These are phyloP conservation scores for Vitis hybrid DNA, from an alignment of 177 flowering plant species.

Conservation along the genomic window DNA sequence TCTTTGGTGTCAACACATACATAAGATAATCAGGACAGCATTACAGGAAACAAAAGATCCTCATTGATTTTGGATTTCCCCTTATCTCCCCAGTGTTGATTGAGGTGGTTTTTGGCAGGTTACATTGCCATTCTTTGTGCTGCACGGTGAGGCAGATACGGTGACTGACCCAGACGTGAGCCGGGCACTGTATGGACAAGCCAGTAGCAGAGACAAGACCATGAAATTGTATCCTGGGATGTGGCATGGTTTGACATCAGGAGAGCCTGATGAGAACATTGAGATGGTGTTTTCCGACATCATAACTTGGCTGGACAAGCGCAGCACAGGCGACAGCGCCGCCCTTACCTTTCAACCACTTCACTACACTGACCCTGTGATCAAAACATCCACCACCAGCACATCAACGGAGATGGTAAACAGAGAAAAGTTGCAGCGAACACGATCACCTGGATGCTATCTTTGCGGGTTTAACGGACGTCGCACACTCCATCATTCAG, in stretches of 20 bases:
- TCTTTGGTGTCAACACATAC: too few relatives aligned
- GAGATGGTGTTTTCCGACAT: slow-evolving; percentile 80
- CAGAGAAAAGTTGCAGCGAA: slow-evolving; percentile 10
- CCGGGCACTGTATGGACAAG: slow-evolving; percentile 67
- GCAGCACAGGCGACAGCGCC: slow-evolving; percentile 15
- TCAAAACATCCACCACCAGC: slow-evolving; percentile 1
- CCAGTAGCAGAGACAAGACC: slow-evolving; percentile 80
- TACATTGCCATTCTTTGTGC: slow-evolving; percentile 74
- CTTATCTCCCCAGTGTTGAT: not conserved
- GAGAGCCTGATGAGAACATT: slow-evolving; percentile 79
- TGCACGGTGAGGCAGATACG: slow-evolving; percentile 92
- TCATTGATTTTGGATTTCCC: not conserved
- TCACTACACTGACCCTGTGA: not conserved
- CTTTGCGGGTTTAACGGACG: slow-evolving; percentile 69
- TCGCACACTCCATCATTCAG: slow-evolving; percentile 48
- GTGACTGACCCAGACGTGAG: slow-evolving; percentile 94
- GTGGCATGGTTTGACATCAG: slow-evolving; percentile 94
- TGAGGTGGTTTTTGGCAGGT: slow-evolving; percentile 44
- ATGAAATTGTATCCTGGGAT: slow-evolving; percentile 80
- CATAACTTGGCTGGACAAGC: slow-evolving; percentile 74
- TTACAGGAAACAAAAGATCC: too few relatives aligned
- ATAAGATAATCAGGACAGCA: too few relatives aligned
- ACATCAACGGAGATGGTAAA: not conserved
- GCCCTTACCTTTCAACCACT: not conserved
- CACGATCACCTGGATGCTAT: slow-evolving; percentile 29